phyloP scores from a whole-genome alignment of 768 basidiomycete genomes.

The Tulasnella sp. region DNA sequence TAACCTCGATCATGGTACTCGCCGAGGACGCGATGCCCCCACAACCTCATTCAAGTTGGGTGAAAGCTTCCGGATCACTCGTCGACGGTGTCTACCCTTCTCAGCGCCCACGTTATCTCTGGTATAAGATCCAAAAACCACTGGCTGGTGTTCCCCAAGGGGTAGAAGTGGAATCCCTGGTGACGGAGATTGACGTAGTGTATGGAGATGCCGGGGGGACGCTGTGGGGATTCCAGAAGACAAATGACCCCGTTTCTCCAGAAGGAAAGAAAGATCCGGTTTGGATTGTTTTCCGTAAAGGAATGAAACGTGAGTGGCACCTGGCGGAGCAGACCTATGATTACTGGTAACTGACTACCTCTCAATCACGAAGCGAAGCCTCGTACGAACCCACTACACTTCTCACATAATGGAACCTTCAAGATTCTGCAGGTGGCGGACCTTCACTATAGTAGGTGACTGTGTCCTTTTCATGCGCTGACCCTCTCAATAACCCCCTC shows the following conservation, averaged over 20 bases:
- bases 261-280: constrained; percentile 39
- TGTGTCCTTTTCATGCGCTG: constrained; percentile 32
- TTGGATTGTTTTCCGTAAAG: constrained; percentile 57
- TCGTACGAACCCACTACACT: constrained; percentile 66
- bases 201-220: constrained; percentile 78
- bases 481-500: background rate
- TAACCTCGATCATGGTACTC: constrained; percentile 62
- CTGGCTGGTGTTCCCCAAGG: constrained; percentile 45
- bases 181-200: constrained; percentile 87
- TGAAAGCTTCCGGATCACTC: constrained; percentile 49
- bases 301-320: constrained; percentile 52
- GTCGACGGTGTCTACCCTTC: constrained; percentile 46
- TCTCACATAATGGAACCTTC: constrained; percentile 74
- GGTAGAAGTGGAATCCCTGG: constrained; percentile 39
- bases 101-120: constrained; percentile 51
- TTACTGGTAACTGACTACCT: background rate
- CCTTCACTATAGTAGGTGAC: constrained; percentile 53
- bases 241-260: constrained; percentile 47
- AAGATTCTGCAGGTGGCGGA: constrained; percentile 88
- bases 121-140: constrained; percentile 68
- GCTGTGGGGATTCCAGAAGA: constrained; percentile 68
- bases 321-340: background rate
- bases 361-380: constrained; percentile 42
- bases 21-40: constrained; percentile 38
- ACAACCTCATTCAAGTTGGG: constrained; percentile 43